These are phyloP conservation scores for Saturnispora diversa DNA, from an alignment of 805 yeast species.

Conservation along the genomic window DNA sequence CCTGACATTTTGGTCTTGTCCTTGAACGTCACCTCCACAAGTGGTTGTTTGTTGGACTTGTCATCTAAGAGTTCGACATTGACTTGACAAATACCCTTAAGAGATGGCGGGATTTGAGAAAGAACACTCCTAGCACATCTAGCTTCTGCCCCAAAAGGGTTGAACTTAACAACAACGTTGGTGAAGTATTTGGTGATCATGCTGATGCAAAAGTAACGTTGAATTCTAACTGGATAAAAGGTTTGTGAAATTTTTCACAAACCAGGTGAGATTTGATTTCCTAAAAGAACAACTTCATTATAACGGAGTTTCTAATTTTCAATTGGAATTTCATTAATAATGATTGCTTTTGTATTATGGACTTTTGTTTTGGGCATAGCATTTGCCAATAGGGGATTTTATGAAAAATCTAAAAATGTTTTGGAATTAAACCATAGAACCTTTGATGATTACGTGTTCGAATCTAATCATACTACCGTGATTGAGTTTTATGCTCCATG, in stretches of 20 bases:
- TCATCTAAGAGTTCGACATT: conserved; percentile 53
- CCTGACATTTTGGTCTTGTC: conserved; percentile 66
- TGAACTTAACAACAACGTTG: conserved; percentile 65
- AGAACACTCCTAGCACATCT: conserved; percentile 74
- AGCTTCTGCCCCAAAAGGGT: conserved; percentile 69
- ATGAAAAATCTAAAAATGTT: conserved; percentile 21
- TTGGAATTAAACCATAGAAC: conserved; percentile 29
- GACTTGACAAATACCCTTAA: conserved; percentile 53
- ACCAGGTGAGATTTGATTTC: no score
- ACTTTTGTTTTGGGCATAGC: background rate
- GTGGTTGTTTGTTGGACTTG: conserved; percentile 42
- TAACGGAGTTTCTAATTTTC: no score
- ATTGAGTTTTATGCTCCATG: conserved; percentile 95
- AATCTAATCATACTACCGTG: conserved; percentile 68
- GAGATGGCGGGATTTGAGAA: conserved; percentile 69
- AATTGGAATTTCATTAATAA: no score
- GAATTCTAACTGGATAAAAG: no score
- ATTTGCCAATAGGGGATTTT: conserved; percentile 14
- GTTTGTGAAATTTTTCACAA: background rate
- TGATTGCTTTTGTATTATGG: background rate
- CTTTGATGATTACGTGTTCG: conserved; percentile 58
- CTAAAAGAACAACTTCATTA: no score
- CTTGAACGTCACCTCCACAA: conserved; percentile 68
- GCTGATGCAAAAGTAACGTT: no score
- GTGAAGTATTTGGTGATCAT: conserved; percentile 92